Conservation (phyloP, 2,329 filamentous ascomycete genomes). For the Emericellopsis atlantica region DNA sequence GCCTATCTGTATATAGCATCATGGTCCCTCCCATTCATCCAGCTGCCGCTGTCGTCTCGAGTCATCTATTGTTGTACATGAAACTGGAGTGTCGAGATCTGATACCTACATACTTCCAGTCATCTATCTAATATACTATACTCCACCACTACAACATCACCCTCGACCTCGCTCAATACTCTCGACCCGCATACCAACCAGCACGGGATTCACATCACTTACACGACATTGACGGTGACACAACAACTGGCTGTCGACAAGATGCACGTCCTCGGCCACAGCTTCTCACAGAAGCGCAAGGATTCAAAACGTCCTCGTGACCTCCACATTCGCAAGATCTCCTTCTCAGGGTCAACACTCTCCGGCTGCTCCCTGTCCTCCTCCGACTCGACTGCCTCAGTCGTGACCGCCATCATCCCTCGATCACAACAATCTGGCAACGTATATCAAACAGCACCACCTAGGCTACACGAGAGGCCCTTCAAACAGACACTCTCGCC, state of each 20-base stretch:
- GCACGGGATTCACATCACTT: too few species aligned
- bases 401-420: conserved; percentile 9
- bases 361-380: conserved; percentile 20
- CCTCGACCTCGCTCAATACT: too few species aligned
- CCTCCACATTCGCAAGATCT: conserved; percentile 26
- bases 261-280: conserved; percentile 23
- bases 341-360: conserved; percentile 25
- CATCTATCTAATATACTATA: background rate
- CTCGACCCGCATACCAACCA: too few species aligned
- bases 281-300: conserved; percentile 23
- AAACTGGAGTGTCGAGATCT: too few species aligned
- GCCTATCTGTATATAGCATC: too few species aligned
- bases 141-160: too few species aligned
- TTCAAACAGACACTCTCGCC: background rate
- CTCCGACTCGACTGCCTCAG: conserved; percentile 15
- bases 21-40: too few species aligned
- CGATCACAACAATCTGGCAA: conserved; percentile 18
- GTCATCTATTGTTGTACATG: too few species aligned
- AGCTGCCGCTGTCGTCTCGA: too few species aligned
- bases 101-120: background rate
- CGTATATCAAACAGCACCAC: conserved; percentile 11
- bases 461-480: conserved; percentile 21
- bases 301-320: conserved; percentile 19
- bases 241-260: conserved; percentile 2
- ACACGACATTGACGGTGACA: too few species aligned